Evolutionary conservation across 2,329 filamentous ascomycete genomes (phyloP), one percentile per base, ranked within the genome.

Genomic region (Elsinoe australis): DNA sequence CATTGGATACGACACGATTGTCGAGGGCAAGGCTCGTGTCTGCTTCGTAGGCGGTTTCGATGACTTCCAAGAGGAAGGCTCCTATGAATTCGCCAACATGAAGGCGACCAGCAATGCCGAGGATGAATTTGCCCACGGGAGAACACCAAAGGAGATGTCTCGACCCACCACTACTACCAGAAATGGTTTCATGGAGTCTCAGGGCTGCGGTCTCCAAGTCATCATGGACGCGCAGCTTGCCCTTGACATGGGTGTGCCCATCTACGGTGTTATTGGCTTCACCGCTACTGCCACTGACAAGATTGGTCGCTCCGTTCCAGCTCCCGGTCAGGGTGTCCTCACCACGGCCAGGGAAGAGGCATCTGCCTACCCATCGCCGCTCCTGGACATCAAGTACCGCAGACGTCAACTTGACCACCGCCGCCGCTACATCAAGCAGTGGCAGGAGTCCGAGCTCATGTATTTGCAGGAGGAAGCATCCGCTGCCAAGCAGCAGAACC

Each of bases 61-160:
- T 72, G 94, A 98, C 71, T 95, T 98, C 74, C 88, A 94, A 62
- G 92, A 98, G 71, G 92, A 98, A 71, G 94, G 92, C 46, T 98
- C 92, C 1, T 98, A 95, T 63, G 92, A 98, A 69, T 98, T 98
- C 66, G 92, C 92, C 74, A 98, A 98, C 75, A 98, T 98, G 92
- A 94, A 95, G 71, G 92, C 92, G 51, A 98, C 92, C 49, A 95
- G 89, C 78, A 98, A 96, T 64, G 89, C 90, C 19, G 85, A 95
- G 53, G 89, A 96, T 58, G 94, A 98, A 67, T 87, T 98, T 59
- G 87, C 82, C 7, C 92, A 96, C 61, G 92, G 92, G 39, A 87
- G 92, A 56, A 96, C 92, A 42, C 90, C 92, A 9, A 80, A 83
- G 67, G 92, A 98, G 70, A 98, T 98, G 92, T 98, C 94, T 24